phyloP scores from a whole-genome alignment of 2,329 filamentous ascomycete species.

The Aspergillus arachidicola region DNA sequence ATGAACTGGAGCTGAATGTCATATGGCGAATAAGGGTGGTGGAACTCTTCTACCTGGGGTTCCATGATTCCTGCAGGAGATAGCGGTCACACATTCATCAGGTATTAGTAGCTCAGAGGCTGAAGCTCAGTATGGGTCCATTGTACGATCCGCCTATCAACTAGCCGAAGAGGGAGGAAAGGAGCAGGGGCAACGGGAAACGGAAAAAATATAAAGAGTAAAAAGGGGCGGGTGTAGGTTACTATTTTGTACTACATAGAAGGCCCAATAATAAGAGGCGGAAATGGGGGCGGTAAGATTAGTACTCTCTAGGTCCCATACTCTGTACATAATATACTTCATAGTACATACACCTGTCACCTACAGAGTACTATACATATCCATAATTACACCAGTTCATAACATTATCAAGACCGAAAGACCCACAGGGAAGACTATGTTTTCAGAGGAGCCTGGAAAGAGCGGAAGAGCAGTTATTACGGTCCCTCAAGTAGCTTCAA shows the following conservation, averaged over 20 bases:
- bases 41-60: slow-evolving; percentile 60
- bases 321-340: neutral
- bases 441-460: neutral
- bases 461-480: neutral
- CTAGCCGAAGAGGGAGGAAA: too few species aligned
- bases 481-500: neutral
- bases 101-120: neutral
- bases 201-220: neutral
- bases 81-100: neutral
- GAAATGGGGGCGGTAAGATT: neutral
- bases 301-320: too few species aligned
- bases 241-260: neutral
- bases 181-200: neutral
- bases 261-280: neutral
- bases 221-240: too few species aligned
- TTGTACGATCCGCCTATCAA: neutral
- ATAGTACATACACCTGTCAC: neutral
- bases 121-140: neutral
- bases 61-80: slow-evolving; percentile 32
- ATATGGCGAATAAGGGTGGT: slow-evolving; percentile 87
- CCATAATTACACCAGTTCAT: neutral
- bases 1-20: slow-evolving; percentile 87
- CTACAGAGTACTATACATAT: neutral
- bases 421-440: neutral
- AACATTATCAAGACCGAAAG: neutral